Evolutionary conservation across 2,329 filamentous ascomycete species (phyloP).

Genomic region (Stachybotrys chartarum): DNA sequence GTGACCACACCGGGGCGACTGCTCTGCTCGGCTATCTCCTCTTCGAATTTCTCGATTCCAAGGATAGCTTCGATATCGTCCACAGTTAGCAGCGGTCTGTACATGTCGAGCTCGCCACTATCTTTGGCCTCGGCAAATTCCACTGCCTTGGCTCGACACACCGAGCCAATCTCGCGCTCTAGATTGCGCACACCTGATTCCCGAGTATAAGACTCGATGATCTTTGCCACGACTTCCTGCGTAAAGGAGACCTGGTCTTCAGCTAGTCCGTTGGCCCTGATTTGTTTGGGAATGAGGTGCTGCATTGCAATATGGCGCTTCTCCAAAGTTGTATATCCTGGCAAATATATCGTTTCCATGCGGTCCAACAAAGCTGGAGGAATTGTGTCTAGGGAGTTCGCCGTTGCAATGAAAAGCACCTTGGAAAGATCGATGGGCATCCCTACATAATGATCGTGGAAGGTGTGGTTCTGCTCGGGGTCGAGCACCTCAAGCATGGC

Average conservation of each 20-base stretch:
- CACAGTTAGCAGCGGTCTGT: constrained; percentile 65
- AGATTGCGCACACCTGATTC: constrained; percentile 94
- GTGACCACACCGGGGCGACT: constrained; percentile 87
- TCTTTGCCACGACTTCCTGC: constrained; percentile 83
- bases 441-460: constrained; percentile 93
- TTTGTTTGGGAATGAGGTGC: constrained; percentile 94
- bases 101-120: constrained; percentile 56
- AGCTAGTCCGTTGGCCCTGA: constrained; percentile 78
- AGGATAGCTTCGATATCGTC: constrained; percentile 85
- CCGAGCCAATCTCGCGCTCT: constrained; percentile 89
- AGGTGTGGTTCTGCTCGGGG: constrained; percentile 92
- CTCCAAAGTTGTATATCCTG: constrained; percentile 94
- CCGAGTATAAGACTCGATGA: constrained; percentile 93
- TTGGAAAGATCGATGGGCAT: constrained; percentile 95
- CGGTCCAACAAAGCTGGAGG: constrained; percentile 88
- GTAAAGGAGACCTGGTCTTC: constrained; percentile 69
- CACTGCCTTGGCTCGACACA: constrained; percentile 92
- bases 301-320: constrained; percentile 91
- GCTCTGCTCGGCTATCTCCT: constrained; percentile 86
- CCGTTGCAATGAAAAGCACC: constrained; percentile 94
- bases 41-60: constrained; percentile 87
- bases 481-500: constrained; percentile 98
- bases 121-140: constrained; percentile 90
- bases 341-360: constrained; percentile 92
- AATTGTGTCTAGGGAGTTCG: constrained; percentile 91